Conservation (phyloP, 257 asterid genomes). For the Eucommia ulmoides region DNA sequence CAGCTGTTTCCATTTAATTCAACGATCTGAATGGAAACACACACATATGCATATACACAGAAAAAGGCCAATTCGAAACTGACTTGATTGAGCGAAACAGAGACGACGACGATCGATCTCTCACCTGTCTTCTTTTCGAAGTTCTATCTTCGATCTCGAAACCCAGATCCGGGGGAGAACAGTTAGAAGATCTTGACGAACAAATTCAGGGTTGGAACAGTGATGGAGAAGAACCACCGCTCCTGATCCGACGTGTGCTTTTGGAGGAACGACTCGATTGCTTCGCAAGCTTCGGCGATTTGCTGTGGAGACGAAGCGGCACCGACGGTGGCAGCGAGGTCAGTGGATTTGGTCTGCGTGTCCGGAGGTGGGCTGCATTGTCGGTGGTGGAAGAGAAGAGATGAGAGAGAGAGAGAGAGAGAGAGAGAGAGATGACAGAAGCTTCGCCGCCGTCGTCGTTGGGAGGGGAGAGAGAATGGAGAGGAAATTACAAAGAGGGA, state of each 20-base stretch:
- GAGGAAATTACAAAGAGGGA: too few species aligned
- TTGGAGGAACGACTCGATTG: neutral
- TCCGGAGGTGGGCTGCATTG: neutral
- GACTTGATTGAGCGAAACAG: too few species aligned
- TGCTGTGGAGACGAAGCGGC: neutral
- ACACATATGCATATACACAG: too few species aligned
- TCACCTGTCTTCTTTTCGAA: too few species aligned
- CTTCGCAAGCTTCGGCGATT: neutral
- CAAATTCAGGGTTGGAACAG: neutral
- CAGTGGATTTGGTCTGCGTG: neutral
- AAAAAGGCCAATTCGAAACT: too few species aligned
- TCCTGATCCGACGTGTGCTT: neutral
- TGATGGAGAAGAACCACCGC: neutral
- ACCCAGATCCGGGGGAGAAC: too few species aligned
- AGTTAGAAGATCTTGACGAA: too few species aligned
- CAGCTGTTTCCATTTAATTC: too few species aligned
- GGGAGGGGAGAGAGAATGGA: neutral
- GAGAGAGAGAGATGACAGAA: neutral
- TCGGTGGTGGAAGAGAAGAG: neutral
- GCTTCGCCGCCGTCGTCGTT: neutral
- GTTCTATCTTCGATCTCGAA: too few species aligned
- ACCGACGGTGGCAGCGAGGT: neutral
- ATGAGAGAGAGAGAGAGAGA: neutral
- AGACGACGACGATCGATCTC: too few species aligned
- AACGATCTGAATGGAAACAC: too few species aligned